phyloP scores from a whole-genome alignment of 345 rosid species.

The Gossypium longicalyx region DNA sequence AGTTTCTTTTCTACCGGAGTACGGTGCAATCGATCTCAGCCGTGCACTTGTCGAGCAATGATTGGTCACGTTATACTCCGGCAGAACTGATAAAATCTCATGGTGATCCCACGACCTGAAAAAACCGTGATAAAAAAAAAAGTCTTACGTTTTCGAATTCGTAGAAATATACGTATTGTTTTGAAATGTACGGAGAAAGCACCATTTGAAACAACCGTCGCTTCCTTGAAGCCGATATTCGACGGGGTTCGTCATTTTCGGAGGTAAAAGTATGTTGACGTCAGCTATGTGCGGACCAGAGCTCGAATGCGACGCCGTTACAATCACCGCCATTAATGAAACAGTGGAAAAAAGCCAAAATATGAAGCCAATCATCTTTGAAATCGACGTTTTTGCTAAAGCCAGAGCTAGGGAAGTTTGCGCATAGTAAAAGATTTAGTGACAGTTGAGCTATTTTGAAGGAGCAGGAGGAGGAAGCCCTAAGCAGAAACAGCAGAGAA shows the following conservation, averaged over 20 bases:
- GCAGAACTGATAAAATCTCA: conserved; percentile 72
- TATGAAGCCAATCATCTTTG: conserved; percentile 30
- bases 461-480: background rate
- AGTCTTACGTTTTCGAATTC: background rate
- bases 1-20: conserved; percentile 78
- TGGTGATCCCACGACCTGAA: conserved; percentile 98
- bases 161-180: background rate
- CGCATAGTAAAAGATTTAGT: background rate
- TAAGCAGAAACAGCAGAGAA: conserved; percentile 12
- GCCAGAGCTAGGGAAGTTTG: background rate
- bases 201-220: conserved; percentile 98
- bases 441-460: background rate
- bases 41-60: conserved; percentile 85
- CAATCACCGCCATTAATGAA: conserved; percentile 22
- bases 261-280: conserved; percentile 88
- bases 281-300: conserved; percentile 90
- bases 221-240: conserved; percentile 94
- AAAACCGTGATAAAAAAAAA: conserved; percentile 1
- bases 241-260: conserved; percentile 82
- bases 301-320: conserved; percentile 33
- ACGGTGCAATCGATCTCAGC: conserved; percentile 68
- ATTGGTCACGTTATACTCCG: conserved; percentile 73
- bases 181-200: background rate
- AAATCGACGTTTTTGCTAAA: conserved; percentile 18
- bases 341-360: conserved; percentile 27